Base-by-base conservation (phyloP, 495 filamentous ascomycete genomes). In the Cercophora sp. region DNA sequence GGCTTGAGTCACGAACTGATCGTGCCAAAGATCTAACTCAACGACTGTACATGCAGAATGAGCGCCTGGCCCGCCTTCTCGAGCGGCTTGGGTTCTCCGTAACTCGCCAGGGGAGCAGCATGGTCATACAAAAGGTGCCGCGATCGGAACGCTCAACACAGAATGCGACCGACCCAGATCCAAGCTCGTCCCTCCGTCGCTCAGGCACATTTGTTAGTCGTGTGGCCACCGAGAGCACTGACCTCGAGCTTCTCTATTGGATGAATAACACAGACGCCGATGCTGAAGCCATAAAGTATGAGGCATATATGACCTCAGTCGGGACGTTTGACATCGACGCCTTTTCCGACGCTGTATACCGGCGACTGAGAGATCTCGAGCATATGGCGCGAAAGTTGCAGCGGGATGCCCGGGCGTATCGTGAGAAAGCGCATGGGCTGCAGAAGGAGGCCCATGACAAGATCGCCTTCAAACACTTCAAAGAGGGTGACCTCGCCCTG, bases 401-500 rank as follows among this genome's bases (percentile, higher is more conserved):
- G 64, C 90, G 87, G 54, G 94, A 98, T 66, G 84, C 88, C 23
- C 80, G 86, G 6, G 80, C 79, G 2, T 96, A 96, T 62, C 83
- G 92, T 20, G 93, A 97, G 39, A 93, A 92, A 59, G 84, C 88
- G 16, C 87, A 94, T 52, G 76, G 80, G n/a, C 70, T 82, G 13
- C 89, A 94, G 54, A 85, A 85, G 58, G 93, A 99, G 62, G 83
- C 91, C 1, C 89, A 95, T 55, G 89, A 96, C 48, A 96, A 96
- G 69, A 96, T 99, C 59, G 91, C 94, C n/a, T 95, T 88, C 65
- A 86, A 87, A 41, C 83, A 89, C 16, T 99, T 98, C 77, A 97
- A 96, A 64, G 89, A 95, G 67, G 92, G 92, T 11, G 93, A 99
- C 62, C 79, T 99, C 13, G 94, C 92, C 19, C 77, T 99, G 8